These are phyloP conservation scores for Lactifluus pinguis DNA, from an alignment of 768 basidiomycete species.

Conservation along the genomic window DNA sequence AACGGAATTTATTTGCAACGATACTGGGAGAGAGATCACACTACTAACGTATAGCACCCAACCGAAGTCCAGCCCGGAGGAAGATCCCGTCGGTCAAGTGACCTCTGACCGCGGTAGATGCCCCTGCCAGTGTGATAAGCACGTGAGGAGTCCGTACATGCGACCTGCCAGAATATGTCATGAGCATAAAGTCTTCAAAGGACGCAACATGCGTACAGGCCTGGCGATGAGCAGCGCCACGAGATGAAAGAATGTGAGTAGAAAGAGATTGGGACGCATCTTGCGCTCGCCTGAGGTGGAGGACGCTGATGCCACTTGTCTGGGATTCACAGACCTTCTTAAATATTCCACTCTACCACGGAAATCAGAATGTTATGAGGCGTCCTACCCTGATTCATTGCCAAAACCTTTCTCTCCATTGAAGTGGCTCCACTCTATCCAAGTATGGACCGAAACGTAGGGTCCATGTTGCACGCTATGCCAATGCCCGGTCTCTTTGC, in stretches of 20 bases:
- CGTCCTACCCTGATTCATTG: neutral
- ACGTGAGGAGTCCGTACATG: neutral
- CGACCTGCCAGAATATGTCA: constrained; percentile 1
- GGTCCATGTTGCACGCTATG: neutral
- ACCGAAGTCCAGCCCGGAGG: constrained; percentile 47
- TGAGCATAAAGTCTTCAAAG: neutral
- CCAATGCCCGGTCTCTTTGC: neutral
- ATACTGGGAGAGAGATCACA: neutral
- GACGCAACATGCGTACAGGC: neutral
- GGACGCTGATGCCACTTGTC: neutral
- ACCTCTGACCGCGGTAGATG: neutral
- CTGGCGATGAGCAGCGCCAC: neutral
- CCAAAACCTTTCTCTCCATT: neutral
- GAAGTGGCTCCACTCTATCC: neutral
- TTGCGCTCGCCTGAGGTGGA: constrained; percentile 2
- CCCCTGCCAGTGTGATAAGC: no score
- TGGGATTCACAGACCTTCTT: constrained; percentile 1
- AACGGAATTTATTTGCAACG: neutral
- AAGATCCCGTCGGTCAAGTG: constrained; percentile 24
- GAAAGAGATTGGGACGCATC: constrained; percentile 7
- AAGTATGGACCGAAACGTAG: neutral
- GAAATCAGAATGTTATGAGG: neutral
- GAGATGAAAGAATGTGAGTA: neutral
- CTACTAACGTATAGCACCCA: constrained; percentile 57
- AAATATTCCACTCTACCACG: neutral